A percentile compares a stretch with the other conserved stretches of the same genome.
Conservation (phyloP, 1,139 yeast species). For the Suhomyces coccinellae region DNA sequence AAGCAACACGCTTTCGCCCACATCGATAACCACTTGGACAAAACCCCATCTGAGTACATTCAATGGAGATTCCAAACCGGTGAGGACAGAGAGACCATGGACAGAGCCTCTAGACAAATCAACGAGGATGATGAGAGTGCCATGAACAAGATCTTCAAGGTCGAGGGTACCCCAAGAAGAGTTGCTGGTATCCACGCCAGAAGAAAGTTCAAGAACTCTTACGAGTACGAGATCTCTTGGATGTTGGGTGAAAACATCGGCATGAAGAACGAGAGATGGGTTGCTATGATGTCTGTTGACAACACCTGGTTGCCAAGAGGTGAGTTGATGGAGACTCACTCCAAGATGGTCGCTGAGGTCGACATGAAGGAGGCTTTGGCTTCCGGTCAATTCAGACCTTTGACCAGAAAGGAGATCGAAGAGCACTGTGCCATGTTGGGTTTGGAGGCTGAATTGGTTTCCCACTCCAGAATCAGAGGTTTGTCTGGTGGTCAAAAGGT, state of each 20-base stretch:
- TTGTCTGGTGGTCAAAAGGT: constrained; percentile 99
- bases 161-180: constrained; percentile 98
- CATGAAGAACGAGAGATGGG: constrained; percentile 99
- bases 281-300: constrained; percentile 99
- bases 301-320: constrained; percentile 99
- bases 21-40: constrained; percentile 97
- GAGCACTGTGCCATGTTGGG: constrained; percentile 98
- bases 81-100: constrained; percentile 99
- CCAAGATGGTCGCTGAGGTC: constrained; percentile 99
- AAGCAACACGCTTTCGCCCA: constrained; percentile 99
- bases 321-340: constrained; percentile 96
- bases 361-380: constrained; percentile 99
- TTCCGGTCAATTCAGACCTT: constrained; percentile 99
- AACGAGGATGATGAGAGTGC: constrained; percentile 96
- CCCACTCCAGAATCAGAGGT: constrained; percentile 99
- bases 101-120: constrained; percentile 98
- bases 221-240: constrained; percentile 99
- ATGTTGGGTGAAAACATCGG: constrained; percentile 96
- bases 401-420: constrained; percentile 99
- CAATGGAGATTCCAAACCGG: constrained; percentile 99
- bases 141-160: constrained; percentile 99
- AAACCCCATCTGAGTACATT: constrained; percentile 99
- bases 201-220: constrained; percentile 99
- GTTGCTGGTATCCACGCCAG: constrained; percentile 92
- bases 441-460: constrained; percentile 97